Conservation (phyloP, 2,329 filamentous ascomycete genomes). For the Thielaviopsis cerberus region DNA sequence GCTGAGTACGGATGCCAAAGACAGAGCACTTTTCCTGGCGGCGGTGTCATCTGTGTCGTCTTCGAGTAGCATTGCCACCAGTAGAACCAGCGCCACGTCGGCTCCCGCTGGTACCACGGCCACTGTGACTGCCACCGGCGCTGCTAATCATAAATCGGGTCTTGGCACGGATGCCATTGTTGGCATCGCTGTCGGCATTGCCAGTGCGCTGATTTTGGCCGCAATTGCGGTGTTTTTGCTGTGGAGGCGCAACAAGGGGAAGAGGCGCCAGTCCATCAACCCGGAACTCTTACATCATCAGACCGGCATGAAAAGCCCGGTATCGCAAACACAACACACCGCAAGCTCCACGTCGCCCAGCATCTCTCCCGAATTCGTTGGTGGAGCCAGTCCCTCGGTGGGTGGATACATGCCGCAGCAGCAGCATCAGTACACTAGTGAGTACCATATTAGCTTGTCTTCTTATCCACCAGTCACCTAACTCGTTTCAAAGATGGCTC, state of each 20-base stretch:
- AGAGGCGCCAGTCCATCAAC: background rate
- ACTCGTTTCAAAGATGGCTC: background rate
- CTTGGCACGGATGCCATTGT: constrained; percentile 12
- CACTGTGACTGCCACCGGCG: background rate
- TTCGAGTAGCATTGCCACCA: background rate
- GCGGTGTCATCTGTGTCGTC: background rate
- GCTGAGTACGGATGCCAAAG: constrained; percentile 14
- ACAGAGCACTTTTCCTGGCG: constrained; percentile 12
- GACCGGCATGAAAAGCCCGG: background rate
- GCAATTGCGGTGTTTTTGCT: constrained; percentile 3
- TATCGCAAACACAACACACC: background rate
- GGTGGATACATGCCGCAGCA: background rate
- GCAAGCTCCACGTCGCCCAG: background rate
- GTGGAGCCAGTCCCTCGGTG: background rate
- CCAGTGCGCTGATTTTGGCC: constrained; percentile 9
- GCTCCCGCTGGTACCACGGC: background rate
- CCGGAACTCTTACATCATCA: background rate
- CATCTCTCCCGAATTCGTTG: background rate
- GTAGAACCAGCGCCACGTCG: background rate
- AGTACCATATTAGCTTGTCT: background rate
- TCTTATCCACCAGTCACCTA: background rate
- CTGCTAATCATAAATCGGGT: background rate
- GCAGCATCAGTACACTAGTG: background rate
- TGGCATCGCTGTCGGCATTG: constrained; percentile 14
- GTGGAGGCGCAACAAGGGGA: background rate